Evolutionary conservation across 176 grass and related monocot species (phyloP).

Genomic region (Musa acuminata): DNA sequence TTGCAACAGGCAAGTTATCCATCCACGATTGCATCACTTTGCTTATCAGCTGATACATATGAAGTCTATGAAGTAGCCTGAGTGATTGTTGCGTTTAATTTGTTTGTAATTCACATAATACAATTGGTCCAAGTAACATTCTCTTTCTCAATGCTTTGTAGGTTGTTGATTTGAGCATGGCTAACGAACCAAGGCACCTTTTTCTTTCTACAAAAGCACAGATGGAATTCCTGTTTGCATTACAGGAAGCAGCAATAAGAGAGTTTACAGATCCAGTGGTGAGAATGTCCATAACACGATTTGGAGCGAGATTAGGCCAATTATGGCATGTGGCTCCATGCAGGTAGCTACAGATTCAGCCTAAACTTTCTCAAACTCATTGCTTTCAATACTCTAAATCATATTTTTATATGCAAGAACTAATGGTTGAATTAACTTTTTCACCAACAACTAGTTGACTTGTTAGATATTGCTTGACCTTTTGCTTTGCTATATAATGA

Average conservation of each 20-base stretch:
- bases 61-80: too few relatives aligned
- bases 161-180: slow-evolving; percentile 65
- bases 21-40: neutral
- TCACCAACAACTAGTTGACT: too few relatives aligned
- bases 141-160: slow-evolving; percentile 8
- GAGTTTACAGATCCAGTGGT: slow-evolving; percentile 36
- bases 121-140: too few relatives aligned
- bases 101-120: too few relatives aligned
- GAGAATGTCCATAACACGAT: slow-evolving; percentile 45
- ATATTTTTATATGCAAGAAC: too few relatives aligned
- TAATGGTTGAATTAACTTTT: too few relatives aligned
- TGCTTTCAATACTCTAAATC: too few relatives aligned
- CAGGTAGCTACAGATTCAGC: slow-evolving; percentile 37
- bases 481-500: neutral
- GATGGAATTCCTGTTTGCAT: slow-evolving; percentile 58
- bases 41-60: neutral
- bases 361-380: too few relatives aligned
- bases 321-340: slow-evolving; percentile 42
- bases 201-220: slow-evolving; percentile 70
- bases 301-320: slow-evolving; percentile 56
- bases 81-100: too few relatives aligned
- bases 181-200: slow-evolving; percentile 55
- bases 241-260: slow-evolving; percentile 49
- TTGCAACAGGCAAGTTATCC: slow-evolving; percentile 59
- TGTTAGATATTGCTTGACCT: neutral